Evolutionary conservation across 1,284 basidiomycete species (phyloP), one percentile per base, ranked within the genome.

Genomic region (Amylostereum areolatum): DNA sequence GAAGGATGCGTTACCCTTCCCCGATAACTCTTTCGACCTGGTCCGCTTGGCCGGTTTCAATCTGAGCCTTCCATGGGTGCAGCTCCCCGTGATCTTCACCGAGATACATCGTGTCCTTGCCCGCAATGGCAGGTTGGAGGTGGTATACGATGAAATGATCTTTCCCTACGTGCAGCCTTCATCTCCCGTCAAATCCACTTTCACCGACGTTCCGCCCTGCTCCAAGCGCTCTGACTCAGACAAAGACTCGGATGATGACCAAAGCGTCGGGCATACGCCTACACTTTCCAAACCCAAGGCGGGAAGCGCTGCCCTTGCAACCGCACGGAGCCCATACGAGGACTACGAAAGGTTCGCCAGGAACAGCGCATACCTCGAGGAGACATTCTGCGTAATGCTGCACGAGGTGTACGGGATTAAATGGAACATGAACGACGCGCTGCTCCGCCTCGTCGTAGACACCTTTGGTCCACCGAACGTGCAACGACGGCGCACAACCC

Each of bases 91-190:
- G 40, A 65, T 90, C 5, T 54, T 89, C 11, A 55, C 58, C 0
- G 80, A 90, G 69, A 75, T 73, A 4, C 63, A 71, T 12, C 80
- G 87, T 11, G 73, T 90, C 8, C 69, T 89, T 18, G 69, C 66
- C n/a, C 69, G 70, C 6, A 75, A 73, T 24, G 84, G 86, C 4
- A 73, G 76, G 11, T 66, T 89, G 2, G 86, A 89, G 61, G 58
- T 89, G 43, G 80, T 89, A 49, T 83, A 87, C 63, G 86, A 89
- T 60, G 69, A 82, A 55, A 62, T 85, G 30, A 65, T 77, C 56
- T 87, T 85, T 57, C 81, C 85, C 0, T 80, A 78, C 49, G 64
- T 66, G 34, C 63, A 65, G 49, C 53, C 52, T 12, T 8, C 55
- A 39, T 35, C 49, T 36, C 33, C 51, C 37, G 10, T 48, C 32